Evolutionary conservation across 768 basidiomycete genomes (phyloP), one percentile per base, ranked within the genome.

Genomic region (Stropharia rugosoannulata): DNA sequence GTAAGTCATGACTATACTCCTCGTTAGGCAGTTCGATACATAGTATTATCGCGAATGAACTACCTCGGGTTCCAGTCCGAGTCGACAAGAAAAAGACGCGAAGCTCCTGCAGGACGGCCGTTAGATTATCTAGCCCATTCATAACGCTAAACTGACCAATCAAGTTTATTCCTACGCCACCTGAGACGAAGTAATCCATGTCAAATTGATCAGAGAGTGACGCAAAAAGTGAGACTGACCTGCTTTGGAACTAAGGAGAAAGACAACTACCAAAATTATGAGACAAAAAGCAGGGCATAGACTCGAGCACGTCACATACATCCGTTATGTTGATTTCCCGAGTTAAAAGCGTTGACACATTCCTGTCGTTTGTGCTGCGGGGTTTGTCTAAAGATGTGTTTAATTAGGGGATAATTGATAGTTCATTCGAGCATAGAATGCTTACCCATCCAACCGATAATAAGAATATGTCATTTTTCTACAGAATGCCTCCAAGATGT

Each of bases 41-140:
- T 47, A 19, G 29, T 25, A 36, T 22, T 22, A 6, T 19, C 32
- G 15, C 10, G 11, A 29, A 43, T n/a, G 27, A 15, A 4, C 49
- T 48, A 85, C 87, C 90, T 92, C 36, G 94, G 94, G 72, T 95
- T 96, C 94, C 94, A 97, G 65, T 95, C 94, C 16, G 88, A 90
- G 69, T 97, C 95, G 38, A 96, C 76, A 46, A 95, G 78, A 58
- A 91, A 88, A 39, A 97, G 72, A 39, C 95, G 78, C 22, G 95
- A 97, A 10, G 88, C 96, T 36, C 81, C 80, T 82, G 54, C n/a
- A 38, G 4, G 50, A 35, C 25, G 37, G 22, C 51, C 50, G 39
- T 51, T 25, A 37, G 42, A 49, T 29, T 29, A 56, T 40, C 29
- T 12, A 38, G 4, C 32, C n/a, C 42, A 32, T 48, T 9, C 49